phyloP scores from a whole-genome alignment of 768 basidiomycete species.

The Boletus sp. region DNA sequence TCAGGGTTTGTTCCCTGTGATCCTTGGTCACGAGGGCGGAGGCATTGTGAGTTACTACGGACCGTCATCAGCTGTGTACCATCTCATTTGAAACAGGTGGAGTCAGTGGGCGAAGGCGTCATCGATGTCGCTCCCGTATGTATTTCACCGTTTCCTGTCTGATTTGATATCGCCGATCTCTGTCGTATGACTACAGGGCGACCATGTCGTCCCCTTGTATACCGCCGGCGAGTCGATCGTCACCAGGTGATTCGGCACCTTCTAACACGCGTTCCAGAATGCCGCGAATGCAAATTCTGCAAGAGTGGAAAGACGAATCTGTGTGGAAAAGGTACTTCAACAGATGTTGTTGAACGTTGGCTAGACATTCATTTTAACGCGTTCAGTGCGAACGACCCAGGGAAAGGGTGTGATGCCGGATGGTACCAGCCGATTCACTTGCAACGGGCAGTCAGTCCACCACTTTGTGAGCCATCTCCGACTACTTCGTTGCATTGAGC shows the following conservation, averaged over 20 bases:
- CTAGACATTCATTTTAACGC: background rate
- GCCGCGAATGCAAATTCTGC: conserved; percentile 98
- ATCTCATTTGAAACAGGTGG: conserved; percentile 58
- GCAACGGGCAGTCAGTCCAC: conserved; percentile 80
- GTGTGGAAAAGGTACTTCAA: conserved; percentile 76
- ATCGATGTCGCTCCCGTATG: conserved; percentile 62
- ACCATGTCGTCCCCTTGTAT: conserved; percentile 97
- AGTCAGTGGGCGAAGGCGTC: conserved; percentile 97
- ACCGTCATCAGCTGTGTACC: background rate
- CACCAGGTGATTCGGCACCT: background rate
- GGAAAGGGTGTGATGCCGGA: conserved; percentile 97
- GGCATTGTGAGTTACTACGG: conserved; percentile 62
- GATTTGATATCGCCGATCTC: background rate
- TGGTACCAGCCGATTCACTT: conserved; percentile 80
- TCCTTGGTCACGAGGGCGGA: conserved; percentile 94
- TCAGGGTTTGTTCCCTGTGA: conserved; percentile 86
- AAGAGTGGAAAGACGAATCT: conserved; percentile 98
- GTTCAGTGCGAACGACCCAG: conserved; percentile 83
- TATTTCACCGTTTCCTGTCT: background rate
- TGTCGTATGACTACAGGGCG: conserved; percentile 49
- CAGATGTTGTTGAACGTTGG: background rate
- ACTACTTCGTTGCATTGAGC: background rate
- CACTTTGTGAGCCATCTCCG: conserved; percentile 72
- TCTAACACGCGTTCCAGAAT: conserved; percentile 51
- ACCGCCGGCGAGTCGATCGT: conserved; percentile 69